These are phyloP conservation scores for Fusarium setosum DNA, from an alignment of 2,329 filamentous ascomycete genomes.

Conservation along the genomic window DNA sequence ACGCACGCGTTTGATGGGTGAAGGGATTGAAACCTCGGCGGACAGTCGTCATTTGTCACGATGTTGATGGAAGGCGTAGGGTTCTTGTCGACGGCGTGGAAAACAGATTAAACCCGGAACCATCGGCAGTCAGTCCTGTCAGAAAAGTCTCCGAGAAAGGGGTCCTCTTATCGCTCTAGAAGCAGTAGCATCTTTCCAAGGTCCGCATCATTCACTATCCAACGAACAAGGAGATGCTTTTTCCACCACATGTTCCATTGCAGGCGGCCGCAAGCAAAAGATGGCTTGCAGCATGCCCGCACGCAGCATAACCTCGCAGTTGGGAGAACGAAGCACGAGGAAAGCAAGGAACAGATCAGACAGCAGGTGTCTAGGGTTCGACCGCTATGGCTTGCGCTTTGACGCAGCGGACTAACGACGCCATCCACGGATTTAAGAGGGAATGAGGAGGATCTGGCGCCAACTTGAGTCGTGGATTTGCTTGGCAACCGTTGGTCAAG, in stretches of 20 bases:
- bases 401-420: neutral
- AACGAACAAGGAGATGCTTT: neutral
- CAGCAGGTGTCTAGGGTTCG: neutral
- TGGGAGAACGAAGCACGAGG: neutral
- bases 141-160: neutral
- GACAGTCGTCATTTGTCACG: neutral
- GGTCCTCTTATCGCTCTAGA: neutral
- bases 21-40: neutral
- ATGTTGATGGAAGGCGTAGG: neutral
- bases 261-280: neutral
- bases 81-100: neutral
- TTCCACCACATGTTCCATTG: neutral
- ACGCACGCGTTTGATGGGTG: neutral
- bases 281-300: neutral
- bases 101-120: neutral
- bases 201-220: neutral
- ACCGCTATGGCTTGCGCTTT: conserved; percentile 2
- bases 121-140: neutral
- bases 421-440: neutral
- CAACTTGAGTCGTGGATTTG: conserved; percentile 1
- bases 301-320: neutral
- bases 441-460: neutral
- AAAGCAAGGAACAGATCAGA: neutral
- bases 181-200: too few species aligned
- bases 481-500: conserved; percentile 8